Percentiles rank a stretch among this genome's conserved stretches.
These are phyloP conservation scores for Coniochaeta hoffmannii DNA, from an alignment of 2,329 filamentous ascomycete genomes.

Conservation along the genomic window DNA sequence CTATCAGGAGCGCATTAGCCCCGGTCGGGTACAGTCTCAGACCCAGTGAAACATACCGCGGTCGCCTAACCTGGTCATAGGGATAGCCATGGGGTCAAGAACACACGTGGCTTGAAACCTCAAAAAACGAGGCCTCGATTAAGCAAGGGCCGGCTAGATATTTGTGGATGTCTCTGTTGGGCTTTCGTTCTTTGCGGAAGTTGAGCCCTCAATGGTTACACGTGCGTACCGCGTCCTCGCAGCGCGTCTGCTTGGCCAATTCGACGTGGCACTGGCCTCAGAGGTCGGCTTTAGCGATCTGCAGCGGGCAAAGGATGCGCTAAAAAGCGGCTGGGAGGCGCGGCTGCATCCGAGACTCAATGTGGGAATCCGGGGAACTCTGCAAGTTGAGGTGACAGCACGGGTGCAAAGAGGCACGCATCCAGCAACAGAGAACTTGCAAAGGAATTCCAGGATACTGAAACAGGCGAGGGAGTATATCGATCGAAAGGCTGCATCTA, in stretches of 20 bases:
- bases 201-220: not conserved
- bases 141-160: too few species aligned
- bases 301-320: not conserved
- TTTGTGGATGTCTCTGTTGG: not conserved
- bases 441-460: not conserved
- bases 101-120: too few species aligned
- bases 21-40: conserved; percentile 5
- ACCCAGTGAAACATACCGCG: conserved; percentile 28
- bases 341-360: not conserved
- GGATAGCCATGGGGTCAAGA: conserved; percentile 27
- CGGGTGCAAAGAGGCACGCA: too few species aligned
- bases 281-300: not conserved
- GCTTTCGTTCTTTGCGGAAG: not conserved
- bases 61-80: conserved; percentile 35
- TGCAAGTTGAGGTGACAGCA: too few species aligned
- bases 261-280: not conserved
- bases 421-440: not conserved
- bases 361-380: not conserved
- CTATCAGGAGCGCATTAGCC: conserved; percentile 31
- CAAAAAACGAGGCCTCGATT: too few species aligned
- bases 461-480: too few species aligned
- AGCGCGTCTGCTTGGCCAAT: not conserved
- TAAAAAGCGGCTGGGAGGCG: not conserved
- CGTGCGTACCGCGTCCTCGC: not conserved
- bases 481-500: too few species aligned